Conservation (phyloP, 257 asterid genomes). For the Prunella vulgaris region DNA sequence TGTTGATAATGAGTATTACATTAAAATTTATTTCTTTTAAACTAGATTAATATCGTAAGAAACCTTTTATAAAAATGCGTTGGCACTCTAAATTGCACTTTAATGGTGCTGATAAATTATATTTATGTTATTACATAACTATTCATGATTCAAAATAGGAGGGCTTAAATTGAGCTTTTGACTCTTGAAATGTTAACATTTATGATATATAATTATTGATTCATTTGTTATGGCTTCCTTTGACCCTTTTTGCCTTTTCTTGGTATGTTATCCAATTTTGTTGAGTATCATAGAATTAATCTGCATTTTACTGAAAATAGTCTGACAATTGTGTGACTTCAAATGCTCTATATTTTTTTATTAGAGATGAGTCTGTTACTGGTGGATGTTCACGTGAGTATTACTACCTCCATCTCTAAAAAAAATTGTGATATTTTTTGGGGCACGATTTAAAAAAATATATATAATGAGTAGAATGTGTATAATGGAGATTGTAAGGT, state of each 20-base stretch:
- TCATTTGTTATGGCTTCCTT: constrained; percentile 22
- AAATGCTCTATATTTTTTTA: no score
- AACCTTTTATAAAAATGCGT: constrained; percentile 9
- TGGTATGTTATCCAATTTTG: background rate
- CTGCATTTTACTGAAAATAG: background rate
- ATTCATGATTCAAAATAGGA: constrained; percentile 25
- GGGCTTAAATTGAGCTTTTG: constrained; percentile 40
- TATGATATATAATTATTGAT: constrained; percentile 12
- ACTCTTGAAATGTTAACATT: constrained; percentile 34
- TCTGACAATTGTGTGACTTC: background rate
- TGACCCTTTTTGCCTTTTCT: constrained; percentile 8
- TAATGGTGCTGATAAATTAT: constrained; percentile 32
- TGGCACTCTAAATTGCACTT: constrained; percentile 25
- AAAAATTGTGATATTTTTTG: no score
- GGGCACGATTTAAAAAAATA: no score
- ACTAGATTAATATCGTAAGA: background rate
- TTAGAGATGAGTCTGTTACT: no score
- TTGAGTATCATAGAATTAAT: background rate
- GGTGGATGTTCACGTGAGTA: no score
- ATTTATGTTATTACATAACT: constrained; percentile 31
- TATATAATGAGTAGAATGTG: no score
- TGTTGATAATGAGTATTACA: background rate
- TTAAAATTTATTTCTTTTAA: background rate
- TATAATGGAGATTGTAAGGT: no score
- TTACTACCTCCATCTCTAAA: no score